phyloP scores from a whole-genome alignment of 2,329 filamentous ascomycete species.

The Emmonsiellopsis sp. region DNA sequence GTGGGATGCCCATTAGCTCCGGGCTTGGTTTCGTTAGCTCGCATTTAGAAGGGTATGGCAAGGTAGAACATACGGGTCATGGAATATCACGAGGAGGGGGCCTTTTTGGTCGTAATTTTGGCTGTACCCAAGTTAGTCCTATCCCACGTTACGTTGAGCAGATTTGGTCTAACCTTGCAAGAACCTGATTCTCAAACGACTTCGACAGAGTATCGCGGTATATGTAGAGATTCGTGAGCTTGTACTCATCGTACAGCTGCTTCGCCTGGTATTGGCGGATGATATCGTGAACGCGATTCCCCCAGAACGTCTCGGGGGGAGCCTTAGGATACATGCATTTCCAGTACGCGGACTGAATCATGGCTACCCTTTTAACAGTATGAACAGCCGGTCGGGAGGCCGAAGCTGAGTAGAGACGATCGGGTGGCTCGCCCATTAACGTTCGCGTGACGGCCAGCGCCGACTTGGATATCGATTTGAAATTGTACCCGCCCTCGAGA shows the following conservation, averaged over 20 bases:
- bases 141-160: too few relatives aligned
- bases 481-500: conserved; percentile 91
- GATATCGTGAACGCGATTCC: conserved; percentile 61
- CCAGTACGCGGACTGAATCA: conserved; percentile 63
- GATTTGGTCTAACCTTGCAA: conserved; percentile 53
- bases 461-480: conserved; percentile 83
- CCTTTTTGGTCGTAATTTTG: conserved; percentile 55
- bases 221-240: conserved; percentile 73
- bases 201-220: conserved; percentile 63
- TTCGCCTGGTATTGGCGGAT: conserved; percentile 69
- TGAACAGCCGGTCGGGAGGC: conserved; percentile 45
- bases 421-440: conserved; percentile 89
- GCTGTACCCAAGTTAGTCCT: conserved; percentile 24
- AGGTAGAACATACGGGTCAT: conserved; percentile 62
- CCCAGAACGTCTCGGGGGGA: conserved; percentile 19
- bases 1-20: conserved; percentile 57
- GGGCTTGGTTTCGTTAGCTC: conserved; percentile 41
- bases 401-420: conserved; percentile 40
- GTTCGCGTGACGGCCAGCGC: conserved; percentile 85
- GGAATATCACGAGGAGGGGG: conserved; percentile 74
- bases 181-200: conserved; percentile 75
- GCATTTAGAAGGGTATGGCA: conserved; percentile 2
- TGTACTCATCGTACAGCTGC: conserved; percentile 58
- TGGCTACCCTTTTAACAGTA: conserved; percentile 48
- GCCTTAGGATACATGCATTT: conserved; percentile 68